Conservation (phyloP, 2,329 filamentous ascomycete genomes). For the Mycosphaerella arachidis region DNA sequence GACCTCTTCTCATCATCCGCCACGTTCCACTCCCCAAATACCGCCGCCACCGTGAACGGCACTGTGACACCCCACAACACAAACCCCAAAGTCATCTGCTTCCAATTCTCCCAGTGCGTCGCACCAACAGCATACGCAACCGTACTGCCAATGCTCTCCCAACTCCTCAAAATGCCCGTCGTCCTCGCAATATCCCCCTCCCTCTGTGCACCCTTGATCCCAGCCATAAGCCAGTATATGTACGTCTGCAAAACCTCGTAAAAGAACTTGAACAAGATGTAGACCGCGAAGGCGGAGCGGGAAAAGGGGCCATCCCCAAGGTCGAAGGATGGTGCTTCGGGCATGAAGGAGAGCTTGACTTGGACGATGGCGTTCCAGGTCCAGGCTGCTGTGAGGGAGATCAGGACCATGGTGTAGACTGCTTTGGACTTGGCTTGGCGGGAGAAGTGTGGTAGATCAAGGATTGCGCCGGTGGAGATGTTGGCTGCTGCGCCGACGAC, state of each 20-base stretch:
- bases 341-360: conserved; percentile 3
- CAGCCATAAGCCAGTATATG: conserved; percentile 26
- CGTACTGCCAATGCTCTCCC: conserved; percentile 34
- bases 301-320: conserved; percentile 15
- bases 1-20: not conserved
- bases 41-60: conserved; percentile 15
- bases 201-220: conserved; percentile 25
- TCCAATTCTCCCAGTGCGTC: conserved; percentile 29
- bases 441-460: conserved; percentile 12
- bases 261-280: conserved; percentile 26
- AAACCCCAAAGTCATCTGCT: conserved; percentile 33
- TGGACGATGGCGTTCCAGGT: conserved; percentile 17
- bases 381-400: conserved; percentile 14
- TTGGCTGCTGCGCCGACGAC: conserved; percentile 26
- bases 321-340: conserved; percentile 12
- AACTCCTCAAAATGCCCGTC: conserved; percentile 32
- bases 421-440: conserved; percentile 12
- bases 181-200: conserved; percentile 33
- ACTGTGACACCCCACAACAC: conserved; percentile 30
- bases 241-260: conserved; percentile 25
- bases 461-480: conserved; percentile 11
- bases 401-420: conserved; percentile 11
- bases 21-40: conserved; percentile 18
- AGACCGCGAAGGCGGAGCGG: conserved; percentile 19
- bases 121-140: conserved; percentile 33